Conservation (phyloP, 805 yeast species). For the Saccharomycopsis sp. region DNA sequence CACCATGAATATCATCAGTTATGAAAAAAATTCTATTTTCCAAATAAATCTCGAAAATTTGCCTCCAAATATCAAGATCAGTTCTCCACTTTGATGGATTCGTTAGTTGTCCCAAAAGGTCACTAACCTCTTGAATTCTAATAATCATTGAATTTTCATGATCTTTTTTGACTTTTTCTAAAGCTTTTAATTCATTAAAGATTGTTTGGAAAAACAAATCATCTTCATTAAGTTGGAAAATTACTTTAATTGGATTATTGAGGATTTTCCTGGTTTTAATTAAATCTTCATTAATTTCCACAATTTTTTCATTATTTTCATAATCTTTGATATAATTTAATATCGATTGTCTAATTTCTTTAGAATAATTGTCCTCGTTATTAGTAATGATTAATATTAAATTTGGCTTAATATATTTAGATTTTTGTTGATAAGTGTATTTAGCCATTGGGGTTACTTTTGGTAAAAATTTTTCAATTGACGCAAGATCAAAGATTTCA, state of each 20-base stretch:
- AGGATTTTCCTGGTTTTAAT: conserved; percentile 4
- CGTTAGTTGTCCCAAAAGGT: conserved; percentile 29
- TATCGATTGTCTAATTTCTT: conserved; percentile 3
- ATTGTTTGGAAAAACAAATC: conserved; percentile 49
- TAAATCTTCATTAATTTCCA: no score
- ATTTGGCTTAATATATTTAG: no score
- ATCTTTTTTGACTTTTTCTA: conserved; percentile 26
- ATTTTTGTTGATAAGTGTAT: no score
- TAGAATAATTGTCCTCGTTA: no score
- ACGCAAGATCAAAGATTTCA: no score
- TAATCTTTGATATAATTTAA: conserved; percentile 12
- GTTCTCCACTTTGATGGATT: conserved; percentile 33
- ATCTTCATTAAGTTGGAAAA: conserved; percentile 30
- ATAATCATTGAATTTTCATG: conserved; percentile 34
- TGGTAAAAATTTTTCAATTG: no score
- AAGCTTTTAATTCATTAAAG: conserved; percentile 39
- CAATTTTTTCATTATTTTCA: no score
- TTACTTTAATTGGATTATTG: not conserved
- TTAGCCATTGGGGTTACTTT: no score
- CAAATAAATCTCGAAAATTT: conserved; percentile 51
- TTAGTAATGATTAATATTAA: no score
- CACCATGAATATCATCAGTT: conserved; percentile 35
- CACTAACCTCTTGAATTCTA: conserved; percentile 34
- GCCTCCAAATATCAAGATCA: conserved; percentile 63
- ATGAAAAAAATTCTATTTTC: conserved; percentile 58